Evolutionary conservation across 306 rosid genomes (phyloP).

Genomic region (Cyclanthera cordifolia): DNA sequence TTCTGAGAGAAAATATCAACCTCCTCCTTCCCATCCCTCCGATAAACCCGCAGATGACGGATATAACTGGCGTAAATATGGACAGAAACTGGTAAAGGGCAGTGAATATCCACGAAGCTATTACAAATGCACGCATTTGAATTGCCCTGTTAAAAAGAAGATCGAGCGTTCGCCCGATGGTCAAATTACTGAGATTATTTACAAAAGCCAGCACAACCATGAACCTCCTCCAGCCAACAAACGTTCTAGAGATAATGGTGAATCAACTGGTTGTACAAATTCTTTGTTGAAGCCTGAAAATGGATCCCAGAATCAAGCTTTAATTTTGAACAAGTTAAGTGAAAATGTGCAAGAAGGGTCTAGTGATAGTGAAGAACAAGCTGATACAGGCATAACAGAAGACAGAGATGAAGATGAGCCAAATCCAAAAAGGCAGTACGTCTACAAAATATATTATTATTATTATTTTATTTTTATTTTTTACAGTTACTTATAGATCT

Average conservation of each 20-base stretch:
- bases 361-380: slow-evolving; percentile 58
- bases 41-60: slow-evolving; percentile 81
- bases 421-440: slow-evolving; percentile 56
- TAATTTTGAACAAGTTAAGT: slow-evolving; percentile 30
- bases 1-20: slow-evolving; percentile 53
- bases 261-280: slow-evolving; percentile 35
- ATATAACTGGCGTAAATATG: slow-evolving; percentile 96
- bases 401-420: slow-evolving; percentile 51
- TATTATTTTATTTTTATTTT: not conserved
- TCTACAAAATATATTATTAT: too few species aligned
- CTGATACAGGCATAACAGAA: slow-evolving; percentile 42
- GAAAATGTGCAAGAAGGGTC: slow-evolving; percentile 40
- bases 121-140: slow-evolving; percentile 80
- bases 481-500: not conserved
- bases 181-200: slow-evolving; percentile 83
- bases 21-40: slow-evolving; percentile 29
- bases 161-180: slow-evolving; percentile 85
- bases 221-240: slow-evolving; percentile 60
- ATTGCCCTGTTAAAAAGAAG: slow-evolving; percentile 88
- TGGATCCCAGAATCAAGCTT: slow-evolving; percentile 42
- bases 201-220: slow-evolving; percentile 90
- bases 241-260: slow-evolving; percentile 59
- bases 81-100: slow-evolving; percentile 97
- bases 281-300: slow-evolving; percentile 41
- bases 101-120: slow-evolving; percentile 94